Base-by-base conservation (phyloP, 2,329 filamentous ascomycete species). In the Colletotrichum higginsianum region DNA sequence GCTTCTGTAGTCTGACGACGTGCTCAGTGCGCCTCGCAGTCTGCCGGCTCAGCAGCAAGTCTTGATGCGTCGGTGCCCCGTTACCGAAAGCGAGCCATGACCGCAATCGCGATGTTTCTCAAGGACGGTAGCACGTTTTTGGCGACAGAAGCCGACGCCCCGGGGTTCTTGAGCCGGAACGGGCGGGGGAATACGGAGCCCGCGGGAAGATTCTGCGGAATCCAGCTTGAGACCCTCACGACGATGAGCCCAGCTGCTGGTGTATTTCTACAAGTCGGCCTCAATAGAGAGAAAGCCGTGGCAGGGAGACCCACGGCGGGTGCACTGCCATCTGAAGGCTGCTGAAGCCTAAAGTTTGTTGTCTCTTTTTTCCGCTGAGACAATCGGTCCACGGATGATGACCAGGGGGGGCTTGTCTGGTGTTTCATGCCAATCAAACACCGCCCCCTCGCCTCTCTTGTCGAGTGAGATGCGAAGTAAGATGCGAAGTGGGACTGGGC, bases 391-490 rank as follows among this genome's bases (percentile, higher is more conserved):
- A 18, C 46, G 53, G 35, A 40, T 15, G 35, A 40, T 15, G 12
- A 13, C 53, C 11, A 50, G 50, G 35, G 50, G 35, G 55, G 1
- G 13, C 16, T 21, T 15, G 15, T 13, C 30, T 11, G 21, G 46
- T 50, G 46, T 52, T 42, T 61, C 60, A 61, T 61, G 46, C 30
- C n/a, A 52, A 61, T 52, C 60, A 52, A 61, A 42, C 15, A 50
- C 60, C n/a, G n/a, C 35, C 60, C 15, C 60, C 9, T 5, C 46
- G 21, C 38, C 30, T 26, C 46, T 50, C n/a, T 18, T 4, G 3
- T 38, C 35, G 26, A 40, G 18, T 61, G 58, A 42, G 11, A 40
- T 38, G 38, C 4, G 44, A 47, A 21, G 26, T 26, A 26, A 26
- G 26, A 26, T 26, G 26, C 26, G 26, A 26, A 26, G 26, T 47